Base-by-base conservation (phyloP, 192 early-diverging fungal species). In the Coemansia guatemalensis region DNA sequence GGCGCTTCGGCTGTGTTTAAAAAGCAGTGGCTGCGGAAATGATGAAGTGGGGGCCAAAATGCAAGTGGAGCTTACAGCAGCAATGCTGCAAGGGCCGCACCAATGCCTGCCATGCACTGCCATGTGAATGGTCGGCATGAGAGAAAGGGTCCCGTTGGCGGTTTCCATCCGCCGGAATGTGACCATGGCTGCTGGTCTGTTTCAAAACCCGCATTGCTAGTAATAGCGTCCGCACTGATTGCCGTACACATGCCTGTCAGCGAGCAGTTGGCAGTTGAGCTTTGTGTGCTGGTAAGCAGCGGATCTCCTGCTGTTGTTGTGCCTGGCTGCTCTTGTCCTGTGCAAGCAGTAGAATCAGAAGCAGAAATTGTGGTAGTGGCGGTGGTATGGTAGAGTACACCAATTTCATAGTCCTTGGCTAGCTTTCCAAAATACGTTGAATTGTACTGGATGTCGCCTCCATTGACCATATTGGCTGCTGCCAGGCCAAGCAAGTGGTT, bases 331-430 rank as follows among this genome's bases (percentile, higher is more conserved):
- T 30, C 1, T 5, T 14, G 53, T 27, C 23, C 25, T n/a, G 39
- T 27, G 17, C 6, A 32, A 3, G 52, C 32, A 22, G 21, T 12
- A 4, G 8, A 6, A 1, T 44, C 39, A 44, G 39, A 44, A 44
- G 39, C 39, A 44, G 39, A 44, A 12, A 44, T 44, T 44, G 56
- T 48, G 14, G 68, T 50, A 7, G 56, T 69, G 1, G 60, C 61
- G 21, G 68, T 51, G 2, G 56, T 65, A 8, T 71, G 69, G 62
- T 71, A 58, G 9, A 71, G 58, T 20, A 65, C 62, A 8, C 69
- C 69, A 44, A 71, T 71, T 14, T 71, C 69, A 44, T 65, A 71
- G 23, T 71, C 62, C 7, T 49, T 60, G 30, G 69, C 69, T 14
- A 71, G 51, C 53, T 64, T 35, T 1, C 33, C 44, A 14, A 71